phyloP scores from a whole-genome alignment of 2,329 filamentous ascomycete species.

The Colletotrichum shisoi region DNA sequence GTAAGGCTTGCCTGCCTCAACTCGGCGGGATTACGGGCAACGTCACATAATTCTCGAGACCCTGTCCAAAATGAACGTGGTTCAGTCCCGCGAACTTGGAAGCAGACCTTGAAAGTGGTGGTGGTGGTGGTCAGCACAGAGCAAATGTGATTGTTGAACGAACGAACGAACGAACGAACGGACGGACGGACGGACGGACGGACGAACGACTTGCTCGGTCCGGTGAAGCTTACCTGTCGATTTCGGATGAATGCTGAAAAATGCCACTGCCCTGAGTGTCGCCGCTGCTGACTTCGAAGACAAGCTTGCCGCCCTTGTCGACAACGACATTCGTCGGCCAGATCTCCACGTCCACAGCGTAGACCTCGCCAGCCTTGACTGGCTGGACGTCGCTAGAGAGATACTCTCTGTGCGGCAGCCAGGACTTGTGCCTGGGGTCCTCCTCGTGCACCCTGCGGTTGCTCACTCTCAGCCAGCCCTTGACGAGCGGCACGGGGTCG shows the following conservation, averaged over 20 bases:
- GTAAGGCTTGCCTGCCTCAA: not conserved
- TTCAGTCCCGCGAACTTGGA: constrained; percentile 56
- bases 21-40: constrained; percentile 59
- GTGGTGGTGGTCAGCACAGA: constrained; percentile 52
- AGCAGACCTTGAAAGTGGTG: constrained; percentile 54
- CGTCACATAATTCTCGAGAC: constrained; percentile 59
- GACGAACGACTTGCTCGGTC: not conserved
- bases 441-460: constrained; percentile 62
- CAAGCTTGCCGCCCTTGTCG: constrained; percentile 57
- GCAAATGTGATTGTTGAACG: constrained; percentile 26
- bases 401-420: constrained; percentile 67
- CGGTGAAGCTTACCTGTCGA: constrained; percentile 56
- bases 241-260: constrained; percentile 61
- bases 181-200: no score
- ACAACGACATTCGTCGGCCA: constrained; percentile 70
- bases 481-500: constrained; percentile 68
- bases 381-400: constrained; percentile 62
- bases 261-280: constrained; percentile 68
- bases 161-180: constrained; percentile 44
- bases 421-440: constrained; percentile 61
- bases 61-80: constrained; percentile 61
- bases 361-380: constrained; percentile 64
- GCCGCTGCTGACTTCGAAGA: constrained; percentile 63
- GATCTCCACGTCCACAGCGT: constrained; percentile 68
- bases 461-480: constrained; percentile 69